Evolutionary conservation across 2,329 filamentous ascomycete genomes (phyloP).

Genomic region (Aspergillus sp.): DNA sequence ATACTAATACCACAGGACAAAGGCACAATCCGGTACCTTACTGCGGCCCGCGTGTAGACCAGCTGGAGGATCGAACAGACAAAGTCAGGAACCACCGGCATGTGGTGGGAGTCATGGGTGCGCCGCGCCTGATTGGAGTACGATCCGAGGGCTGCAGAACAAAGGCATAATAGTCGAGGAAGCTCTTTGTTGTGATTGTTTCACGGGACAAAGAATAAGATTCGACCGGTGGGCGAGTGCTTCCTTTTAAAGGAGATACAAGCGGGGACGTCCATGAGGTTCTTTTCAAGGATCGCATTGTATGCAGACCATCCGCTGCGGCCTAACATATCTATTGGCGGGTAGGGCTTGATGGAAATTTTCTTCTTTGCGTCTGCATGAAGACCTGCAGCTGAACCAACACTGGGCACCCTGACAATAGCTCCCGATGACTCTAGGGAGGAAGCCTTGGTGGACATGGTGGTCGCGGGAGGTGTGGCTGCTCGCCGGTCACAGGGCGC

Average conservation of each 20-base stretch:
- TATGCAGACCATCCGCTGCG: background rate
- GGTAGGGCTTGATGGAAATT: background rate
- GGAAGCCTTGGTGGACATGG: background rate
- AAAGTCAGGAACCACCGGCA: background rate
- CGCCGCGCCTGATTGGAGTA: background rate
- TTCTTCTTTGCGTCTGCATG: background rate
- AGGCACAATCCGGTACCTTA: background rate
- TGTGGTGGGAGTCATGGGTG: background rate
- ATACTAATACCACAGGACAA: background rate
- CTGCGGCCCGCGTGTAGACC: background rate
- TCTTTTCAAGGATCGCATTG: background rate
- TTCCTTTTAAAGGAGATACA: background rate
- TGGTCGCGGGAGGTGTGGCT: background rate
- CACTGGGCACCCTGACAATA: background rate
- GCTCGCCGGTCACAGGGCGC: background rate
- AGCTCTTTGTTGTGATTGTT: background rate
- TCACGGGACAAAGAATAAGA: background rate
- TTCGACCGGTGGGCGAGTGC: background rate
- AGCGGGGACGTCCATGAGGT: background rate
- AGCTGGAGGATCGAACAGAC: background rate
- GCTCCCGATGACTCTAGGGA: background rate
- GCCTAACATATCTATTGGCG: background rate
- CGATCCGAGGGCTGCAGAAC: background rate
- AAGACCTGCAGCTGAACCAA: background rate
- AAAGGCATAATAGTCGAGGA: background rate